Evolutionary conservation across 805 yeast species (phyloP).

Genomic region (Hanseniaspora taiwanica): DNA sequence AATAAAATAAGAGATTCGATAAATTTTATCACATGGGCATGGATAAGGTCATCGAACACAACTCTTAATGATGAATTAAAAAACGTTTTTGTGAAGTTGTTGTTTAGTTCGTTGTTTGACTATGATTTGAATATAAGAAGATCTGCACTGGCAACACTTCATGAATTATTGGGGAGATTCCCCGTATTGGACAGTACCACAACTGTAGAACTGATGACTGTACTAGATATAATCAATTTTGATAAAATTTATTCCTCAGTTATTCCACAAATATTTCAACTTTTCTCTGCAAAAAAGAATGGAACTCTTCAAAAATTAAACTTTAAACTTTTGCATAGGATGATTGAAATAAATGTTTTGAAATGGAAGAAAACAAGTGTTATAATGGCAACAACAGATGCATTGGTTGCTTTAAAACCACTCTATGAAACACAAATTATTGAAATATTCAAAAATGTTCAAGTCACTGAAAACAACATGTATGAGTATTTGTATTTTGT

Average conservation of each 20-base stretch:
- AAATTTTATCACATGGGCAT: slow-evolving; percentile 75
- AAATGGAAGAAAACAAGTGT: not conserved
- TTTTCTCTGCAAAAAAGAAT: not conserved
- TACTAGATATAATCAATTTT: slow-evolving; percentile 24
- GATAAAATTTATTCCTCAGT: not conserved
- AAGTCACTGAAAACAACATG: not conserved
- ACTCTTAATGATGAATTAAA: slow-evolving; percentile 9
- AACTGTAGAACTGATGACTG: slow-evolving; percentile 7
- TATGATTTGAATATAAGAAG: slow-evolving; percentile 60
- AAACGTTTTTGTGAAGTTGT: slow-evolving; percentile 24
- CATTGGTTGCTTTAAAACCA: too few relatives aligned
- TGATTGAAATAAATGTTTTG: not conserved
- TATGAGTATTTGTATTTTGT: not conserved
- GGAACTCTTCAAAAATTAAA: not conserved
- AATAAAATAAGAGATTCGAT: slow-evolving; percentile 71
- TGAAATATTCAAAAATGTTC: not conserved
- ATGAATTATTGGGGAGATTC: slow-evolving; percentile 72
- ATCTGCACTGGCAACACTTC: slow-evolving; percentile 78
- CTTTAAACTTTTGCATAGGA: not conserved
- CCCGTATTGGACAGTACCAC: slow-evolving; percentile 28
- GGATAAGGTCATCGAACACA: slow-evolving; percentile 29
- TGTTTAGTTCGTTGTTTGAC: slow-evolving; percentile 53
- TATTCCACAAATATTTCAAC: not conserved
- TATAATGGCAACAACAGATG: not conserved
- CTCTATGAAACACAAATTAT: not conserved